Evolutionary conservation across 768 basidiomycete genomes (phyloP), one percentile per base, ranked within the genome.

Genomic region (Dentipellis sp.): DNA sequence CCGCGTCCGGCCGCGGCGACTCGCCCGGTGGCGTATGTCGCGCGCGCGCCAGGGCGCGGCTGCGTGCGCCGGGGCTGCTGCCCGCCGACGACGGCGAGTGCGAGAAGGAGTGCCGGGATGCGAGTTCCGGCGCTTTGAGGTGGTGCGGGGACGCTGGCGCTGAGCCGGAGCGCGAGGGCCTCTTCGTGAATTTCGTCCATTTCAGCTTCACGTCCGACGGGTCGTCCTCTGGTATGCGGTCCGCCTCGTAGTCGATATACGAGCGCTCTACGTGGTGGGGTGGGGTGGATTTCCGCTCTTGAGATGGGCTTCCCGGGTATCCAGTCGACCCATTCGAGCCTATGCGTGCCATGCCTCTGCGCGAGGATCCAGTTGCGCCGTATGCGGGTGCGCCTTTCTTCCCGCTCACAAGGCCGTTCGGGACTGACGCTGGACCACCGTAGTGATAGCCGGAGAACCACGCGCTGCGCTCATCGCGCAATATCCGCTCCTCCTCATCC

Each of bases 401-500:
- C 70, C 75, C 52, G 51, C 3, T 56, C 75, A 71, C 37, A 75
- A 72, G 58, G 70, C 70, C 29, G n/a, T 21, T 39, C 67, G 4
- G 36, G 1, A 16, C 14, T 8, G 48, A 6, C 9, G 22, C 22
- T n/a, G 6, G 17, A 22, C 8, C 22, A 22, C 48, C 17, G 6
- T 45, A 14, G 22, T 49, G 48, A n/a, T 83, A 69, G 5, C 81
- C 79, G 34, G 82, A 80, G 64, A 83, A 83, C 78, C 82, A 87
- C 6, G 84, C 86, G 11, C 83, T 79, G 56, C 88, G 78, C 69
- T 85, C 84, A 60, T 91, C 82, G 47, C 81, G 73, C 61, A 94
- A 66, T 37, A 94, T 84, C 40, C 88, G 78, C 66, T 94, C 90
- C 68, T 97, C 93, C 64, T 92, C 90, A 56, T 84, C 81, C 82